Evolutionary conservation across 768 basidiomycete genomes (phyloP), one percentile per base, ranked within the genome.

Genomic region (Rhizopogon vesiculosus): DNA sequence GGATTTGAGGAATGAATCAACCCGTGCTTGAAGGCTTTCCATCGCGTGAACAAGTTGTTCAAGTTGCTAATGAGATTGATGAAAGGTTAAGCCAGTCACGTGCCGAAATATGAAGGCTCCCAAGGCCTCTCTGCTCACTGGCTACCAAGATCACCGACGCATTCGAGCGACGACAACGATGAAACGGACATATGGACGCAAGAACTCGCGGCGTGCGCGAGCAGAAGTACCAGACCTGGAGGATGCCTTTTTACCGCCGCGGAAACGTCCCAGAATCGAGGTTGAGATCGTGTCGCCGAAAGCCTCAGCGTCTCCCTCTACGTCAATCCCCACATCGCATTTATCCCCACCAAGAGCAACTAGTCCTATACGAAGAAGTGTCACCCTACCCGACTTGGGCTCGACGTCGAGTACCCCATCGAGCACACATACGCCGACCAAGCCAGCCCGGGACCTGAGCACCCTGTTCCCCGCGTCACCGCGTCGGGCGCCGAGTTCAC

Each of bases 1-100:
- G 0, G 83, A 64, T 71, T 85, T 86, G 7, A 72, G 61, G 67
- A 91, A 93, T 0, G 91, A 90, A 42, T 81, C 80, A 57, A 90
- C 69, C 18, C 91, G 83, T 50, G 74, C 72, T 64, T 81, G 71
- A 44, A 81, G 72, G 52, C 74, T 69, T 59, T 86, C 78, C 84
- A 86, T 85, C 31, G 61, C 3, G 25, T 50, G 41, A 22, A 46
- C 60, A 55, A 56, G 63, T 64, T 56, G 31, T 46, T 49, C 25
- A 25, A 25, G 25, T 25, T 25, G 25, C 25, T 25, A 12, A 42
- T 46, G 33, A 22, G 16, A 46, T 33, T 55, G 33, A 48, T 57
- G 42, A 19, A 22, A 44, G 42, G 45, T 53, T 28, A 7, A 49
- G 46, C 15, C 4, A 19, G 46, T 49, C 46, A 49, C 46, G 46